These are phyloP conservation scores for Durio zibethinus DNA, from an alignment of 345 rosid species.

Conservation along the genomic window DNA sequence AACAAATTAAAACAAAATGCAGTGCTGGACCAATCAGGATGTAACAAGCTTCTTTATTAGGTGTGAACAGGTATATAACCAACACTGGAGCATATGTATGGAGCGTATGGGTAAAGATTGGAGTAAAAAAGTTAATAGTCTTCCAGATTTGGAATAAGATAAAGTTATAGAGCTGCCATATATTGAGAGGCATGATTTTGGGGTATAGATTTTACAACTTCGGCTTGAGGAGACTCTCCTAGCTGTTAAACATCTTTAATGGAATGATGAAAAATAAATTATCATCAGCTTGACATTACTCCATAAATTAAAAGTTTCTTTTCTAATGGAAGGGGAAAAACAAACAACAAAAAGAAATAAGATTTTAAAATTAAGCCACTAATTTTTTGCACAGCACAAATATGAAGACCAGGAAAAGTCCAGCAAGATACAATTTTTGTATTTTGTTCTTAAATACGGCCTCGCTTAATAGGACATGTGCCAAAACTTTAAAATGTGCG, in stretches of 20 bases:
- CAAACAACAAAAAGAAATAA: neutral
- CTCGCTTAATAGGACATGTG: neutral
- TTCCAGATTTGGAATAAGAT: neutral
- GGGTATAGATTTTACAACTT: neutral
- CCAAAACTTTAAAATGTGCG: neutral
- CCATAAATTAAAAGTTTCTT: neutral
- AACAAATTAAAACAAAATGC: neutral
- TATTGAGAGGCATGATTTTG: neutral
- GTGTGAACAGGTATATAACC: neutral
- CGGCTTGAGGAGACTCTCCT: neutral
- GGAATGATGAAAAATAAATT: neutral
- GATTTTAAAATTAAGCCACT: neutral
- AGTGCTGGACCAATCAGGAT: neutral
- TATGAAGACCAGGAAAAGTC: no score
- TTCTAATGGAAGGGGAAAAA: neutral
- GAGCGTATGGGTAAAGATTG: neutral
- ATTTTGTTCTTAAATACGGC: neutral
- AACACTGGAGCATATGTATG: neutral
- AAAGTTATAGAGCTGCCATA: neutral
- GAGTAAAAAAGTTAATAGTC: neutral
- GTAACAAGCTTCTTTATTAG: neutral
- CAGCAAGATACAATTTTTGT: no score
- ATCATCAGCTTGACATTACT: no score
- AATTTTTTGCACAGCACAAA: no score
- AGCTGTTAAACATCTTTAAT: neutral